Conservation (phyloP, 208 protist genomes). For the Spongospora subterranea region DNA sequence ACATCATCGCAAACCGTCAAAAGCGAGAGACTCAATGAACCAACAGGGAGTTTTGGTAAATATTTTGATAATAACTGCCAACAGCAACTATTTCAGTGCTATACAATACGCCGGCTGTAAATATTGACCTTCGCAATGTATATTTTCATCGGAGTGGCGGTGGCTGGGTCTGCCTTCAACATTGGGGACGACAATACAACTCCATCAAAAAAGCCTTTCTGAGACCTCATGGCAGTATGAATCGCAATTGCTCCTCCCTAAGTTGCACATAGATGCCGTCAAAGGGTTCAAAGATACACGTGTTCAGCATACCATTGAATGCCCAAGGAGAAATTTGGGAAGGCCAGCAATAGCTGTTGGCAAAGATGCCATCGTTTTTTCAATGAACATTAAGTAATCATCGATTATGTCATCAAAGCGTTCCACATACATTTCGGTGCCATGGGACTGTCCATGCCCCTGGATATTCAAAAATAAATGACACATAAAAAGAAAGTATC, state of each 20-base stretch:
- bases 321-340: constrained; percentile 42
- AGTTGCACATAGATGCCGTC: no score
- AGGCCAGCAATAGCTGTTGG: background rate
- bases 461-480: background rate
- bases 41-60: constrained; percentile 21
- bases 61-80: constrained; percentile 6
- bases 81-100: background rate
- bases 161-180: background rate
- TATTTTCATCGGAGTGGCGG: background rate
- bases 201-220: background rate
- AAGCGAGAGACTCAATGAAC: background rate
- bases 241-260: constrained; percentile 16
- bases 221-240: background rate
- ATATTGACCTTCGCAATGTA: background rate
- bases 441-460: constrained; percentile 37
- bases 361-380: background rate
- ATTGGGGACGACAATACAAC: background rate
- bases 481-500: background rate
- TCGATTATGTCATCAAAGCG: background rate
- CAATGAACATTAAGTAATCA: background rate
- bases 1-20: background rate
- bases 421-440: background rate
- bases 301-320: constrained; percentile 16
- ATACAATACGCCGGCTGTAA: background rate
- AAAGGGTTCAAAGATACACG: background rate